Percentiles rank a stretch among this genome's conserved stretches.
Conservation (phyloP, 2,329 filamentous ascomycete species). For the Neopestalotiopsis clavispora region DNA sequence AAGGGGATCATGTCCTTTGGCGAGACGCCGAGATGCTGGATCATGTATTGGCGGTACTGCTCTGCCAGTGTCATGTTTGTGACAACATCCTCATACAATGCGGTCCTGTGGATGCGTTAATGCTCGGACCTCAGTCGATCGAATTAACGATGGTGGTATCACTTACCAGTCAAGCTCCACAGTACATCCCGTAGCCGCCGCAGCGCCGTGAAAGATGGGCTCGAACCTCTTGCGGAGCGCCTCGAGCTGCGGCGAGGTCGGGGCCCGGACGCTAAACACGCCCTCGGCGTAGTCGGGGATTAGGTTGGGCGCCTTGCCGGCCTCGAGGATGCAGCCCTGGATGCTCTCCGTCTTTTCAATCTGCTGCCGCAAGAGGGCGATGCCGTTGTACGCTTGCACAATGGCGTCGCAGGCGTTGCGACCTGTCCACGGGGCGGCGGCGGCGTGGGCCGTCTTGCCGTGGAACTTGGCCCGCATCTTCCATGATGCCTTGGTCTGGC, state of each 20-base stretch:
- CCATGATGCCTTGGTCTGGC: constrained; percentile 8
- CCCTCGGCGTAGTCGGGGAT: constrained; percentile 40
- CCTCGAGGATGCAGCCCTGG: constrained; percentile 21
- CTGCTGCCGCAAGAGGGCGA: constrained; percentile 38
- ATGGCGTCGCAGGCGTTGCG: constrained; percentile 45
- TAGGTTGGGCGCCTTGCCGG: constrained; percentile 21
- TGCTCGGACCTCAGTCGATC: neutral
- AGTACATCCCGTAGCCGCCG: constrained; percentile 9
- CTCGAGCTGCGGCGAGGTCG: constrained; percentile 1
- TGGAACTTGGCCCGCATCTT: constrained; percentile 24
- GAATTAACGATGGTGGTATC: neutral
- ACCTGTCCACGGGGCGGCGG: constrained; percentile 42
- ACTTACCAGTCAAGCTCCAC: constrained; percentile 12
- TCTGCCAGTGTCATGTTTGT: constrained; percentile 6
- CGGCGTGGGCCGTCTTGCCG: constrained; percentile 41
- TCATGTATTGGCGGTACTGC: constrained; percentile 15
- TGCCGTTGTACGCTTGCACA: constrained; percentile 38
- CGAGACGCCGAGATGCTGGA: constrained; percentile 3
- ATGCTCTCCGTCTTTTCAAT: constrained; percentile 17
- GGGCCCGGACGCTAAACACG: constrained; percentile 49
- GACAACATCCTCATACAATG: constrained; percentile 10
- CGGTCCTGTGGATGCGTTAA: neutral
- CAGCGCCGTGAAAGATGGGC: constrained; percentile 5
- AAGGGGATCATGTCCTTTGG: constrained; percentile 9
- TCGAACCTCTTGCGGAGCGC: constrained; percentile 5